A percentile compares a stretch with the other conserved stretches of the same genome.
Evolutionary conservation across 495 filamentous ascomycete species (phyloP).

Genomic region (Penicillium atrosanguineum): DNA sequence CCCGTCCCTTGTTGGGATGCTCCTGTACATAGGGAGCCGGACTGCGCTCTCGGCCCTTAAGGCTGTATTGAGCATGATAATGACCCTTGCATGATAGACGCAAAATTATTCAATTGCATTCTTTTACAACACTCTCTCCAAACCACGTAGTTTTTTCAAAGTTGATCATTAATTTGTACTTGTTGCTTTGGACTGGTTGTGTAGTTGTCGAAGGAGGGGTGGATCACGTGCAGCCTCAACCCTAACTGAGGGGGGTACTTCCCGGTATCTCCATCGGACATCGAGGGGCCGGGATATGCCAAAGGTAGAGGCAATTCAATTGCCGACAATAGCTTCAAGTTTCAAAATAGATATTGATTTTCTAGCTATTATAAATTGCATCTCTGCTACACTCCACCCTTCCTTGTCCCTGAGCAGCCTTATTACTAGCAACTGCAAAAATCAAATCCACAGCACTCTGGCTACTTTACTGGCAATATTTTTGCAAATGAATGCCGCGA

Average conservation of each 20-base stretch:
- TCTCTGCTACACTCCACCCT: too few species aligned
- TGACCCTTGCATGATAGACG: constrained; percentile 17
- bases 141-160: not conserved
- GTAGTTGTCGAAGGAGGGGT: not conserved
- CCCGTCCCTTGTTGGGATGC: not conserved
- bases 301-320: too few species aligned
- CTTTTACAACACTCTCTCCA: not conserved
- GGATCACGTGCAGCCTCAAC: constrained; percentile 3
- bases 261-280: not conserved
- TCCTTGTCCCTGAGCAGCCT: not conserved
- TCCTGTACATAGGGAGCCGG: constrained; percentile 20
- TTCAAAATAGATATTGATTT: too few species aligned
- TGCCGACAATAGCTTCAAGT: too few species aligned
- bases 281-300: too few species aligned
- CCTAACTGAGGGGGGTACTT: constrained; percentile 4
- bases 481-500: constrained; percentile 10
- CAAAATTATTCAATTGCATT: constrained; percentile 10
- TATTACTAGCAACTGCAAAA: constrained; percentile 8
- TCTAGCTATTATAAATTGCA: too few species aligned
- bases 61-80: constrained; percentile 18
- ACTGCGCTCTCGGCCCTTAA: constrained; percentile 2
- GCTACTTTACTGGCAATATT: constrained; percentile 6
- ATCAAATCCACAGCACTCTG: constrained; percentile 7
- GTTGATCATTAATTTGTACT: not conserved
- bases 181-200: not conserved